Evolutionary conservation across 2,329 filamentous ascomycete genomes (phyloP), one percentile per base, ranked within the genome.

Genomic region (Rachicladosporium sp.): DNA sequence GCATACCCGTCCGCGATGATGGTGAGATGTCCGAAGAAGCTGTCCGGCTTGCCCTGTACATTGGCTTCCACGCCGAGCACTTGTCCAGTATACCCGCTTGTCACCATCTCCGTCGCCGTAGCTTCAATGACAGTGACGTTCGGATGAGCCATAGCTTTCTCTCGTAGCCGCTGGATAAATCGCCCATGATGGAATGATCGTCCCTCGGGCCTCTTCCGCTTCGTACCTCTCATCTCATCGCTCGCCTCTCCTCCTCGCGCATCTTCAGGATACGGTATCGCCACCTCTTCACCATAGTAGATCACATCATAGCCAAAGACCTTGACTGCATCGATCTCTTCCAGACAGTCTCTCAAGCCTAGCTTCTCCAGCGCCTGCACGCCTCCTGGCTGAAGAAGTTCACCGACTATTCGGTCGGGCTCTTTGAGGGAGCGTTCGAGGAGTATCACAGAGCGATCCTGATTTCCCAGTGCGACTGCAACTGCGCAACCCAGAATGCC

Each of bases 111-210:
- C 33, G 76, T 80, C 12, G 82, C 91, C 49, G 88, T 89, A 9
- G 86, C 91, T 67, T 98, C 91, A 49, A 96, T 73, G 23, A 96
- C 75, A 13, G 82, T 88, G 51, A 98, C 86, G 58, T 95, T 94
- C 46, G 79, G 70, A 55, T 88, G 80, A 11, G 64, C 69, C 55
- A 77, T 65, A 42, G 87, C 91, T 19, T 84, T 80, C 51, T 73
- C 71, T 43, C 91, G 77, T 48, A 98, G 67, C 57, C 84, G 79
- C 63, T 73, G 76, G 53, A 98, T 86, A 64, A 98, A 95, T 50
- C 86, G 77, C 35, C 91, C 91, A 64, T 98, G 91, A 67, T 98
- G 91, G 60, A 98, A 98, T 35, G 75, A 75, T 46, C 82, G 70
- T 31, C 91, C 91, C 55, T 85, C 73, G 2, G 82, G 79, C 46